A percentile compares a stretch with the other conserved stretches of the same genome.
These are phyloP conservation scores for Hypoxylon sp. DNA, from an alignment of 2,329 filamentous ascomycete genomes.

Conservation along the genomic window DNA sequence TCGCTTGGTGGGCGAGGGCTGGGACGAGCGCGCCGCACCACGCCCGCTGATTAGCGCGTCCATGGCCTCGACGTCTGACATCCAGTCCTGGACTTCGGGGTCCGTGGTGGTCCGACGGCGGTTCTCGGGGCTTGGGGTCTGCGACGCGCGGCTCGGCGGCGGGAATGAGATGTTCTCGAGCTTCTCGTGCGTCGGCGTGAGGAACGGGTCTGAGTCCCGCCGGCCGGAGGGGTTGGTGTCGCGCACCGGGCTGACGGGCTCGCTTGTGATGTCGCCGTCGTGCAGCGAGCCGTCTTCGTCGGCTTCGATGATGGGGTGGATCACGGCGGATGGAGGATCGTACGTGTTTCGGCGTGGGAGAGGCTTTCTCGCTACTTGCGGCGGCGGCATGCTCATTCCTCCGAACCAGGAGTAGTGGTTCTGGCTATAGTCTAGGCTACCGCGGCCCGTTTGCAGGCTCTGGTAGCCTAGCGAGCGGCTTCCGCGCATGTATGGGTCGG, in stretches of 20 bases:
- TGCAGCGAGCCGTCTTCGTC: conserved; percentile 64
- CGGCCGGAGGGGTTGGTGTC: conserved; percentile 45
- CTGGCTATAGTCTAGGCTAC: conserved; percentile 49
- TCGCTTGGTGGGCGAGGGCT: conserved; percentile 40
- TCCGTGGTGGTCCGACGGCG: conserved; percentile 55
- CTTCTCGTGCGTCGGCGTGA: conserved; percentile 58
- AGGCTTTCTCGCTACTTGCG: conserved; percentile 51
- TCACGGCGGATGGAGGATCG: conserved; percentile 53
- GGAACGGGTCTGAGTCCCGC: conserved; percentile 65
- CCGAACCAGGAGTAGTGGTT: conserved; percentile 51
- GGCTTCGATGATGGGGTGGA: conserved; percentile 73
- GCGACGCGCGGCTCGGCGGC: conserved; percentile 55
- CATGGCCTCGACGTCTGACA: conserved; percentile 68
- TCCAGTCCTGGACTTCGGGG: conserved; percentile 72
- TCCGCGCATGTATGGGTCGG: conserved; percentile 60
- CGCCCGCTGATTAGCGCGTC: conserved; percentile 66
- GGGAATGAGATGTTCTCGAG: conserved; percentile 49
- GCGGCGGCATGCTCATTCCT: conserved; percentile 37
- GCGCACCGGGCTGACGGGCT: conserved; percentile 47
- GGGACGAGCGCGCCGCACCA: conserved; percentile 55
- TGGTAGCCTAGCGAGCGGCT: conserved; percentile 66
- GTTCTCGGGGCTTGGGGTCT: conserved; percentile 61
- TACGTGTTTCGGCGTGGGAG: conserved; percentile 52
- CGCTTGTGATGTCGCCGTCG: conserved; percentile 56
- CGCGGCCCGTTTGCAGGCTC: conserved; percentile 58